Evolutionary conservation across 805 yeast genomes (phyloP).

Genomic region (Clavispora carvajalis): DNA sequence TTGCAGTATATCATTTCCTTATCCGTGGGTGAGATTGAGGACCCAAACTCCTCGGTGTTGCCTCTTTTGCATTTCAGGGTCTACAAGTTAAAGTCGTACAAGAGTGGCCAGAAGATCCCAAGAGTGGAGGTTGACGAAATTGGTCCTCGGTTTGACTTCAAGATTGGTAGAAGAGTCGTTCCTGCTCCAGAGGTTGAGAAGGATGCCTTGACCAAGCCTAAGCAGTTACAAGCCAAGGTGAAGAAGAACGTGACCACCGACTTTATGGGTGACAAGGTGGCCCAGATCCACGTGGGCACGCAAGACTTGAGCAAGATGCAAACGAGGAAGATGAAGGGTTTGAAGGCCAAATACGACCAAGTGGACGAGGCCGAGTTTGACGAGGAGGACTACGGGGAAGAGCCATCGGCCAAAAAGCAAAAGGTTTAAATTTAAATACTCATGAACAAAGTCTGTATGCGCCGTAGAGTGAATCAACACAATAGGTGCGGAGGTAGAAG

Average conservation of each 20-base stretch:
- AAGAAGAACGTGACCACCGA: slow-evolving; percentile 89
- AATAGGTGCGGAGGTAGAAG: too few species aligned
- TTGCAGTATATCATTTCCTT: slow-evolving; percentile 85
- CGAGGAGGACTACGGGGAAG: slow-evolving; percentile 47
- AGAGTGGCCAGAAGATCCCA: slow-evolving; percentile 83
- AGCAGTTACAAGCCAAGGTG: slow-evolving; percentile 71
- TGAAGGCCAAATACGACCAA: slow-evolving; percentile 83
- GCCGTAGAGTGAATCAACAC: too few species aligned
- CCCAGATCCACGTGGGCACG: slow-evolving; percentile 92
- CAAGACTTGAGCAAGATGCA: slow-evolving; percentile 89
- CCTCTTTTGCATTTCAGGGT: slow-evolving; percentile 89
- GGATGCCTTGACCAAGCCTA: slow-evolving; percentile 80
- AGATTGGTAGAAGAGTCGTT: slow-evolving; percentile 77
- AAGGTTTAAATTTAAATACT: slow-evolving; percentile 13
- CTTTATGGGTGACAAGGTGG: slow-evolving; percentile 91
- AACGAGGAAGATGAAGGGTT: slow-evolving; percentile 98
- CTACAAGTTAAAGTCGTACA: slow-evolving; percentile 74
- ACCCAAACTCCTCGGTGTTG: slow-evolving; percentile 62
- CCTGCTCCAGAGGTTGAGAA: slow-evolving; percentile 86
- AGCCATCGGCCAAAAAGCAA: slow-evolving; percentile 29
- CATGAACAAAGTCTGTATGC: background rate
- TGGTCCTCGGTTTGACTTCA: slow-evolving; percentile 93
- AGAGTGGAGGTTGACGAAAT: slow-evolving; percentile 91
- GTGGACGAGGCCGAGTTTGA: slow-evolving; percentile 44
- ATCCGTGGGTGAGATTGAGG: slow-evolving; percentile 70